Base-by-base conservation (phyloP, 257 asterid genomes). In the Salvia rosmarinus region DNA sequence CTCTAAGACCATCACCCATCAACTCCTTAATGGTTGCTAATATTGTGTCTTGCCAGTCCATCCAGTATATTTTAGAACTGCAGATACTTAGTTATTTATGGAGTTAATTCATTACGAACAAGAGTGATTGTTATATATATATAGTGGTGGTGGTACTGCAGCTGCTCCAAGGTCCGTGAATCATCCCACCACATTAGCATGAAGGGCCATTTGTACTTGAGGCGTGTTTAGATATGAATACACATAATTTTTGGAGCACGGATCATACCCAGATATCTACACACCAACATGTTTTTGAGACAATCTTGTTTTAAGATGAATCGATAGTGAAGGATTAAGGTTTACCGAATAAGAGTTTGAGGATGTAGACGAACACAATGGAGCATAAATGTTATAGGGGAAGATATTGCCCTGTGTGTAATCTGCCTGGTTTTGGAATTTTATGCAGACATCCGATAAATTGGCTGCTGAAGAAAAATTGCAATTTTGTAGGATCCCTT, bases 131-230 rank as follows among this genome's bases (percentile, higher is more conserved):
- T n/a, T n/a, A n/a, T n/a, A n/a, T n/a, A n/a, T n/a, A n/a, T n/a
- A n/a, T n/a, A n/a, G n/a, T n/a, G n/a, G n/a, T n/a, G n/a, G n/a
- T n/a, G 19, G 19, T 79, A 84, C 89, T 80, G 87, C 86, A 84
- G 50, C 4, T 3, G 3, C 17, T 23, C 86, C 87, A 86, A 14
- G 46, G 60, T 34, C 80, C 77, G 20, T 39, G 63, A 28, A 56
- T 43, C 46, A n/a, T n/a, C n/a, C 74, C 83, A 2, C 79, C 62
- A 71, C 75, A 50, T 82, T 79, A 2, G 82, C 88, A 72, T 85
- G 84, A 55, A 85, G 75, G 0, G 84, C 80, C 50, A 66, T 76
- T 60, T 87, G 90, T 8, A 83, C 89, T 20, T 56, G 70, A 6
- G 77, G 86, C 10, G 21, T 70, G 77, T 83, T 85, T 12, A 82